Base-by-base conservation (phyloP, 2,329 filamentous ascomycete species). In the Balansia obtecta region DNA sequence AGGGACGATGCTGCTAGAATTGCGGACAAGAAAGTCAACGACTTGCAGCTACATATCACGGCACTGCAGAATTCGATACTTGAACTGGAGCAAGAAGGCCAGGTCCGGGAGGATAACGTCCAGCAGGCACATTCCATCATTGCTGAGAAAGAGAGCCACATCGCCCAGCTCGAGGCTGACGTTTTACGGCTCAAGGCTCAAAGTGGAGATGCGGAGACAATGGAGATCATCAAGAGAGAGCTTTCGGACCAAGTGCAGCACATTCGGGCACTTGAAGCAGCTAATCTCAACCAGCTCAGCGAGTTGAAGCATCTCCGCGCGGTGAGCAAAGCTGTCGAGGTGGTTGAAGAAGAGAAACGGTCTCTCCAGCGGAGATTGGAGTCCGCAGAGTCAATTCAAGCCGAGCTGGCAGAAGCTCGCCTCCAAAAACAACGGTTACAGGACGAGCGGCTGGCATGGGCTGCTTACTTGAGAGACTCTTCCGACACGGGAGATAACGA, bases 341-440 rank as follows among this genome's bases (percentile, higher is more conserved):
- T 98, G 2, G 86, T 97, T 0, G 89, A 98, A 63, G 93, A 98
- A 65, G 89, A 98, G 70, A 97, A 97, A 72, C 77, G 87, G 54
- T 80, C 82, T 0, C 70, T 98, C 20, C 85, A 93, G 64, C 81
- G 83, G 33, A 88, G 82, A 61, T 65, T 98, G 1, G 82, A 88
- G 53, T 73, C 85, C 38, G 84, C 91, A 65, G 81, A 87, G 51
- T 74, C 79, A 12, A 61, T 95, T 10, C 82, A 93, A 60, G 74
- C 79, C 30, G 86, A 96, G 61, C 73, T 97, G 12, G 76, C 80
- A 10, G 91, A 95, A 63, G 79, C 85, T 18, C 79, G 86, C 54
- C 75, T 95, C 39, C 89, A 95, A 61, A 83, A 86, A 49, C 87
- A 94, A 60, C 77, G 90, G 3, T 71, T 98, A 0, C 88, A 97